Evolutionary conservation across 257 asterid genomes (phyloP).

Genomic region (Gardenia jasminoides): DNA sequence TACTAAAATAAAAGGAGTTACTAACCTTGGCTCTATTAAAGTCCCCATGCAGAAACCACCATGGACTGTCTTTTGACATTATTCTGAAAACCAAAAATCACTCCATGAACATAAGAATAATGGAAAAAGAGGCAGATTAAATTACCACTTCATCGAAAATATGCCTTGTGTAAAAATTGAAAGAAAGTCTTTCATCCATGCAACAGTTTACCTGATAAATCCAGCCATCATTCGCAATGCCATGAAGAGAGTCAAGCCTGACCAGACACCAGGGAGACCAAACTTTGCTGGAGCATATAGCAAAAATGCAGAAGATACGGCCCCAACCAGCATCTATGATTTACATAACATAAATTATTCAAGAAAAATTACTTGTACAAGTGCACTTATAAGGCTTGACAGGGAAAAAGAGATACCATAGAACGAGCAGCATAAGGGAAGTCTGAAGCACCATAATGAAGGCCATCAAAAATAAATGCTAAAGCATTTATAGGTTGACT

Average conservation of each 20-base stretch:
- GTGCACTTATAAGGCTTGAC: not conserved
- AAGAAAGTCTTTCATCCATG: not conserved
- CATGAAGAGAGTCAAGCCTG: constrained; percentile 84
- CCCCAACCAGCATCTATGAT: constrained; percentile 77
- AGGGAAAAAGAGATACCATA: constrained; percentile 50
- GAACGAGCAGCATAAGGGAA: constrained; percentile 56
- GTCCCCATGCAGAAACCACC: constrained; percentile 91
- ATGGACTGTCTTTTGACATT: constrained; percentile 60
- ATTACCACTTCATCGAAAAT: not conserved
- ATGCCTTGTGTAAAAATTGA: not conserved
- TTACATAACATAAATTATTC: constrained; percentile 17
- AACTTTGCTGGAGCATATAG: constrained; percentile 55
- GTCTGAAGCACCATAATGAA: constrained; percentile 42
- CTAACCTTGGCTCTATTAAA: constrained; percentile 47
- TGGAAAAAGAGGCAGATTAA: not conserved
- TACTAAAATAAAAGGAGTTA: not conserved
- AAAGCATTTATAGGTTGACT: constrained; percentile 44
- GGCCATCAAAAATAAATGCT: constrained; percentile 39
- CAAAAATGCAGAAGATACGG: constrained; percentile 67
- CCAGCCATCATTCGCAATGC: constrained; percentile 79
- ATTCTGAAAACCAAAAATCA: constrained; percentile 43
- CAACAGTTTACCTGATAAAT: constrained; percentile 54
- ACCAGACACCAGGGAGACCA: constrained; percentile 95
- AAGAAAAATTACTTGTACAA: not conserved
- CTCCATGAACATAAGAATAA: not conserved